Evolutionary conservation across 345 rosid species (phyloP).

Genomic region (Cardamine occulta): DNA sequence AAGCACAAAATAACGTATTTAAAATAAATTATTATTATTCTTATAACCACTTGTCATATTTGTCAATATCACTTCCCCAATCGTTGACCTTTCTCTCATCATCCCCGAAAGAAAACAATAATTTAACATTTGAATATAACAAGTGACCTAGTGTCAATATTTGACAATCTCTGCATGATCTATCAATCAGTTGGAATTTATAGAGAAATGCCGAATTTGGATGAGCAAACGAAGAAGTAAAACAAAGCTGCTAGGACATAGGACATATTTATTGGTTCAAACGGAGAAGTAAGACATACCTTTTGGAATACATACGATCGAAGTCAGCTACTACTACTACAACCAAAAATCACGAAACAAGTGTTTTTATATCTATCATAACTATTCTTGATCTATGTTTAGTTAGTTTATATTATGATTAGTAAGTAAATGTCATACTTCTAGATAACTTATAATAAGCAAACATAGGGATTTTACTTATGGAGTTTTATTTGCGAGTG

Average conservation of each 20-base stretch:
- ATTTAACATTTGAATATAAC: conserved; percentile 31
- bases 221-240: conserved; percentile 11
- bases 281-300: conserved; percentile 11
- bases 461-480: conserved; percentile 29
- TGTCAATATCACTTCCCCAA: conserved; percentile 9
- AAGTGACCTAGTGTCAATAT: conserved; percentile 32
- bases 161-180: conserved; percentile 30
- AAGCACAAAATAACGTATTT: conserved; percentile 13
- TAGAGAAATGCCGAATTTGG: not conserved
- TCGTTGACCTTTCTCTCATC: conserved; percentile 39
- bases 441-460: conserved; percentile 1
- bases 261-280: not conserved
- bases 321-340: not conserved
- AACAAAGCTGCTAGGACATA: not conserved
- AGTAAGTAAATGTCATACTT: not conserved
- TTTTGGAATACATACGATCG: not conserved
- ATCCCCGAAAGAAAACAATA: conserved; percentile 21
- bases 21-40: conserved; percentile 8
- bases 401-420: not conserved
- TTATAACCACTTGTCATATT: conserved; percentile 20
- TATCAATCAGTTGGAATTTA: conserved; percentile 5
- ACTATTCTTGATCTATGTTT: not conserved
- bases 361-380: not conserved
- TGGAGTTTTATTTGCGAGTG: conserved; percentile 4
- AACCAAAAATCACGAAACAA: not conserved